Percentiles rank a stretch among this genome's conserved stretches.
These are phyloP conservation scores for Macrotyloma uniflorum DNA, from an alignment of 306 rosid species.

Conservation along the genomic window DNA sequence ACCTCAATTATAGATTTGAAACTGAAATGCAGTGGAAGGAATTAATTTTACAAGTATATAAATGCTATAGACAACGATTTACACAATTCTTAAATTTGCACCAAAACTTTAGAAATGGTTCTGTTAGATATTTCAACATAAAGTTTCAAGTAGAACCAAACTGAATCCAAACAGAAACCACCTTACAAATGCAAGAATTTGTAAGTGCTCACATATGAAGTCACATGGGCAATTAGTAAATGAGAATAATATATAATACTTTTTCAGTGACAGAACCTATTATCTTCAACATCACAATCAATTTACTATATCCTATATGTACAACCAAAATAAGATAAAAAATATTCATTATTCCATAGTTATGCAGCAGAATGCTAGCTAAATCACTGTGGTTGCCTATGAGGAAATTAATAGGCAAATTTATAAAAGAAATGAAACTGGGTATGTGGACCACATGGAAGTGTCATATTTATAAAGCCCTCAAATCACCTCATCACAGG, in stretches of 20 bases:
- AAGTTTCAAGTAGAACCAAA: neutral
- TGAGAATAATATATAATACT: neutral
- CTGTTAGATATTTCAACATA: neutral
- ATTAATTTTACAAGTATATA: neutral
- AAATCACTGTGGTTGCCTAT: conserved; percentile 33
- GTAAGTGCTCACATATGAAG: neutral
- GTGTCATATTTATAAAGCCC: conserved; percentile 40
- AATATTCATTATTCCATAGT: conserved; percentile 14
- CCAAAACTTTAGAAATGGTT: neutral
- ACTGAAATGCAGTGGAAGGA: neutral
- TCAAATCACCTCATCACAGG: conserved; percentile 47
- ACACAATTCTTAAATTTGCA: neutral
- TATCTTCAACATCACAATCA: conserved; percentile 26
- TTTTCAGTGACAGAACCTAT: neutral
- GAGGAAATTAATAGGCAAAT: conserved; percentile 25
- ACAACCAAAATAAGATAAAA: conserved; percentile 24
- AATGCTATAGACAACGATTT: too few species aligned
- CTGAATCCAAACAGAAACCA: neutral
- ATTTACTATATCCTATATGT: conserved; percentile 28
- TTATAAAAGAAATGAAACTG: conserved; percentile 15
- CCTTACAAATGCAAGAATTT: neutral
- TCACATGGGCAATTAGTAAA: neutral
- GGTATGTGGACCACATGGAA: conserved; percentile 38
- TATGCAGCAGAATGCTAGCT: conserved; percentile 33
- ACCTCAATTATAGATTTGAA: neutral